These are phyloP conservation scores for Chlorophyllum brunneum DNA, from an alignment of 768 basidiomycete genomes.

Conservation along the genomic window DNA sequence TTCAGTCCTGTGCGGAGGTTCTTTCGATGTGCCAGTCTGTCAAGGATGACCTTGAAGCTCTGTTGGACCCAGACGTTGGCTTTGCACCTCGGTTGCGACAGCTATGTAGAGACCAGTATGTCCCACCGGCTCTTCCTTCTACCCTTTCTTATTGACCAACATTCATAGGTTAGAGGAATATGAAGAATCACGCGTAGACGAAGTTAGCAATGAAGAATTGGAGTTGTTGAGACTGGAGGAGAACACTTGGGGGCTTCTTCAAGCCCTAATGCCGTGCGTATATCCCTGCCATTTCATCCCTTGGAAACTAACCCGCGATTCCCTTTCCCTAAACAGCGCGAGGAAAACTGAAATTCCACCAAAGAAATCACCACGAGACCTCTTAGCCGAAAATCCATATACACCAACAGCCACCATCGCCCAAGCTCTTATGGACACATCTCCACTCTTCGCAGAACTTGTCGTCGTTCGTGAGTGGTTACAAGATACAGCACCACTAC, in stretches of 20 bases:
- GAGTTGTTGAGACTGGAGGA: slow-evolving; percentile 68
- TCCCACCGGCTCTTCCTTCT: background rate
- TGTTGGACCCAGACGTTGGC: slow-evolving; percentile 64
- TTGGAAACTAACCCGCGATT: background rate
- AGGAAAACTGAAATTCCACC: slow-evolving; percentile 58
- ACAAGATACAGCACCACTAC: slow-evolving; percentile 67
- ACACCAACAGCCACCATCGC: slow-evolving; percentile 75
- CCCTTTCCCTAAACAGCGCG: slow-evolving; percentile 40
- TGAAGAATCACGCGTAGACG: slow-evolving; percentile 35
- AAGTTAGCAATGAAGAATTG: slow-evolving; percentile 45
- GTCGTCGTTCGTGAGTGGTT: slow-evolving; percentile 87
- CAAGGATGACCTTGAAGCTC: slow-evolving; percentile 51
- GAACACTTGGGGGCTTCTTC: slow-evolving; percentile 79
- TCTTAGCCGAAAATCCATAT: slow-evolving; percentile 75
- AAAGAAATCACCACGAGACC: slow-evolving; percentile 44
- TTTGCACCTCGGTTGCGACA: slow-evolving; percentile 64
- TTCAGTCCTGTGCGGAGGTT: slow-evolving; percentile 65
- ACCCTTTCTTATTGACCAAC: slow-evolving; percentile 3
- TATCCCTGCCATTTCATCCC: background rate
- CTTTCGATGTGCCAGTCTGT: slow-evolving; percentile 54
- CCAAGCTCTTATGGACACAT: slow-evolving; percentile 65
- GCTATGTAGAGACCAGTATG: slow-evolving; percentile 56
- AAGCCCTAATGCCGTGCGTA: slow-evolving; percentile 72
- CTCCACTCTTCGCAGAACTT: slow-evolving; percentile 68
- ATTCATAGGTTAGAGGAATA: slow-evolving; percentile 53